A percentile compares a stretch with the other conserved stretches of the same genome.
These are phyloP conservation scores for Rugonectria rugulosa DNA, from an alignment of 2,329 filamentous ascomycete species.

Conservation along the genomic window DNA sequence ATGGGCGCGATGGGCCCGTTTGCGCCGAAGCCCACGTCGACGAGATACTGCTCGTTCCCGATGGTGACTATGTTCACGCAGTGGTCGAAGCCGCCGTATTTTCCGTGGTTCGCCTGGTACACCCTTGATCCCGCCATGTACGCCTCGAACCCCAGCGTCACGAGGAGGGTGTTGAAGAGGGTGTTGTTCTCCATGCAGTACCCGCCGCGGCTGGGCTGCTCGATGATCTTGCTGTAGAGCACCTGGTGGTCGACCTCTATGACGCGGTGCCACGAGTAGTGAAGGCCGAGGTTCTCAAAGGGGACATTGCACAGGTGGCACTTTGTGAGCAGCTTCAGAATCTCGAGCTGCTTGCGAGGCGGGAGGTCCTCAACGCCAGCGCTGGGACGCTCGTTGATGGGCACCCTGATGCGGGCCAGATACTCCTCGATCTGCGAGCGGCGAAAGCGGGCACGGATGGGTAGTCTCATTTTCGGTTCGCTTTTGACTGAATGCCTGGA, in stretches of 20 bases:
- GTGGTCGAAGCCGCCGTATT: slow-evolving; percentile 48
- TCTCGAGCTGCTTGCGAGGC: slow-evolving; percentile 35
- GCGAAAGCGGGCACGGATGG: slow-evolving; percentile 10
- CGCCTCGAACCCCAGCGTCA: slow-evolving; percentile 56
- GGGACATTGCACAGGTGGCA: slow-evolving; percentile 59
- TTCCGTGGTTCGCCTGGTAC: slow-evolving; percentile 18
- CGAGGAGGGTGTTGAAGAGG: slow-evolving; percentile 56
- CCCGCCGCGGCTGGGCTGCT: slow-evolving; percentile 49
- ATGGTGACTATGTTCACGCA: slow-evolving; percentile 68
- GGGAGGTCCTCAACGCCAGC: neutral
- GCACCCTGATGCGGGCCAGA: slow-evolving; percentile 24
- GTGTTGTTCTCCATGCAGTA: slow-evolving; percentile 61
- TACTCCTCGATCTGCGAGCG: slow-evolving; percentile 23
- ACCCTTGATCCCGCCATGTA: slow-evolving; percentile 59
- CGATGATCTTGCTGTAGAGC: slow-evolving; percentile 52
- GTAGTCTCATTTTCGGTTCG: neutral
- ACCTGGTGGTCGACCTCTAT: slow-evolving; percentile 49
- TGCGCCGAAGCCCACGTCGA: slow-evolving; percentile 69
- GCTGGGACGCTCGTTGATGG: slow-evolving; percentile 7
- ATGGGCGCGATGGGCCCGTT: slow-evolving; percentile 48
- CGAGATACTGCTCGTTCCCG: slow-evolving; percentile 52
- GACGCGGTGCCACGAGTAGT: slow-evolving; percentile 52
- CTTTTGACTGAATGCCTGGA: neutral
- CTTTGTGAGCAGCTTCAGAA: slow-evolving; percentile 43
- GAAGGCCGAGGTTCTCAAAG: slow-evolving; percentile 62